Base-by-base conservation (phyloP, 768 basidiomycete species). In the Lactarius sp. region DNA sequence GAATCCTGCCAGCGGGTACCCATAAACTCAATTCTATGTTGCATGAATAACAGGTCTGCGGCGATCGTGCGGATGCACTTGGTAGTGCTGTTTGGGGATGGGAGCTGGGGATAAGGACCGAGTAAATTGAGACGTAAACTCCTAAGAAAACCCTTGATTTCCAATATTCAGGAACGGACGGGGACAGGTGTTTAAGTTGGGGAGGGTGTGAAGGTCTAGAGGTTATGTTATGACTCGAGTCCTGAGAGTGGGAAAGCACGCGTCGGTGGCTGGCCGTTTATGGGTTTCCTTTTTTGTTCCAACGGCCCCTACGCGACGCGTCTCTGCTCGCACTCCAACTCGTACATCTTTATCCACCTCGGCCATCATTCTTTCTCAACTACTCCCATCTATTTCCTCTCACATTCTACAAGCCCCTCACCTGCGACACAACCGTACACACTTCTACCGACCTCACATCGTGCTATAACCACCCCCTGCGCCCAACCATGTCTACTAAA, bases 231-330 rank as follows among this genome's bases (percentile, higher is more conserved):
- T 52, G 8, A 52, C 51, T n/a, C 16, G 42, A 34, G 27, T 2
- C 27, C 27, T 27, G 27, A 27, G 27, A 27, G 51, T 20, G 36
- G 52, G 36, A n/a, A 22, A 22, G 42, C 44, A 61, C 64, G 64
- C 64, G 64, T 60, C 54, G 60, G 64, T 60, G 59, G 59, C 64
- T 60, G 49, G 31, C 56, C 57, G 47, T 57, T 57, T 57, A 37
- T 22, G 2, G 16, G 7, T 41, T 61, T 61, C 60, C 60, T 56
- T 50, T 61, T 61, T 61, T 31, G 60, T 49, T 4, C 0, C 1
- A 8, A 20, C 46, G 9, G 46, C 46, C 54, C 31, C 52, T 34
- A 36, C 51, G 47, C 47, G 22, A 52, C 59, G 59, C 61, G 61
- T 62, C 54, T 44, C 42, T 22, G 42, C 22, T 47, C 33, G 22